Conservation (phyloP, 345 rosid genomes). For the rapeseed (Brassica napus) region DNA sequence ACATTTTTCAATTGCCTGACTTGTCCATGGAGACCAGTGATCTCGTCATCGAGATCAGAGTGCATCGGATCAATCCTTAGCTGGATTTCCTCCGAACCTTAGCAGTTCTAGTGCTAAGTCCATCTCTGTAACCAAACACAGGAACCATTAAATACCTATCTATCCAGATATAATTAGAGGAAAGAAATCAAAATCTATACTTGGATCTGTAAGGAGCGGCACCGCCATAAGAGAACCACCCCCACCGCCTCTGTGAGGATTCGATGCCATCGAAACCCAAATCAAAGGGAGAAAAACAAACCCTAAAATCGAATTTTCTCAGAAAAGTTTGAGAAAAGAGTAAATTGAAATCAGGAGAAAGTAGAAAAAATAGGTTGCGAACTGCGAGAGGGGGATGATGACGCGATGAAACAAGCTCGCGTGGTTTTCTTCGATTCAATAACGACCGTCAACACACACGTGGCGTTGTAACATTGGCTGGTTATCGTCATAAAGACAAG, state of each 20-base stretch:
- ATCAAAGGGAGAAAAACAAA: no score
- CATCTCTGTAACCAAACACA: slow-evolving; percentile 51
- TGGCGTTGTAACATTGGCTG: neutral
- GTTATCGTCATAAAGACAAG: neutral
- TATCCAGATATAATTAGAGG: no score
- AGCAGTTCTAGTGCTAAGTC: slow-evolving; percentile 73
- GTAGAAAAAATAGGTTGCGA: neutral
- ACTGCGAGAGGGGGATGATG: neutral
- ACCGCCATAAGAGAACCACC: neutral
- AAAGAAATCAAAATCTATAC: slow-evolving; percentile 27
- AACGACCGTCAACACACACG: neutral
- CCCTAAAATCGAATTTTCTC: no score
- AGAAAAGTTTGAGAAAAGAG: no score
- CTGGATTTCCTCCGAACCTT: slow-evolving; percentile 80
- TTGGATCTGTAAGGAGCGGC: slow-evolving; percentile 67
- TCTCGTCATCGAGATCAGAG: slow-evolving; percentile 83
- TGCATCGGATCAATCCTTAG: slow-evolving; percentile 90
- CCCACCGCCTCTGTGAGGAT: slow-evolving; percentile 50
- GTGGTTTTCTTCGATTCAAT: neutral
- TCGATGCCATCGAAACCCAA: slow-evolving; percentile 50
- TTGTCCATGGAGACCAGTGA: slow-evolving; percentile 77
- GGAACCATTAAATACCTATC: no score
- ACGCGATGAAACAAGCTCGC: neutral
- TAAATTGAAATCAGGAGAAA: neutral
- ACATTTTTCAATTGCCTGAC: slow-evolving; percentile 74